Evolutionary conservation across 169 alveolate species (phyloP), one percentile per base, ranked within the genome.

Genomic region (Theileria annulata): DNA sequence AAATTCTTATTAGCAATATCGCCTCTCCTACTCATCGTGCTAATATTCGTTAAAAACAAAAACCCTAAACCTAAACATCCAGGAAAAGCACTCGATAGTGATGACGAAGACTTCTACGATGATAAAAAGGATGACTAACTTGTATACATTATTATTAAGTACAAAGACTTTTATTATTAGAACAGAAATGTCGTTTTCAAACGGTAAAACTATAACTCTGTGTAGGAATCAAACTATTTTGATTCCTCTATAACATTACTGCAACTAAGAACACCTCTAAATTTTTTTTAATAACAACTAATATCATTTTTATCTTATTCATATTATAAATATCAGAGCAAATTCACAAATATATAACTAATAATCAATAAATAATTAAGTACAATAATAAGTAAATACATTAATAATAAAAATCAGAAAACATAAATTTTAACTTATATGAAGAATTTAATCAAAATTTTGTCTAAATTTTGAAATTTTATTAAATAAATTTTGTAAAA

Each of bases 41-140:
- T 78, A 37, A 80, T 80, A 0, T 80, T 80, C 78, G 88, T 54
- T 47, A 35, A 59, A 70, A 80, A 80, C 82, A 80, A 80, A 47
- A 73, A 80, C 62, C 75, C 82, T 25, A 80, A 80, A 47, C 88
- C 76, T 21, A 71, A 78, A 21, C 68, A 58, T 30, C 71, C 81
- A 23, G 37, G 51, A 21, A 42, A 25, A 17, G 42, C 51, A 21
- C 73, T 75, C 3, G 63, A 47, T 28, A 79, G 75, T 64, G 71
- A 75, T n/a, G 82, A 73, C 2, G 76, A 72, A 56, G 81, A 80
- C 27, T 69, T 68, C 67, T 69, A 1, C 42, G 71, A 71, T 42
- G 76, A 58, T 31, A 30, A 31, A 27, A 80, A 79, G 68, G 35
- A 79, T 28, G 80, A 79, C 59, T 68, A 74, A 64, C 56, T 27